Evolutionary conservation across 768 basidiomycete genomes (phyloP), one percentile per base, ranked within the genome.

Genomic region (Inosperma sp.): DNA sequence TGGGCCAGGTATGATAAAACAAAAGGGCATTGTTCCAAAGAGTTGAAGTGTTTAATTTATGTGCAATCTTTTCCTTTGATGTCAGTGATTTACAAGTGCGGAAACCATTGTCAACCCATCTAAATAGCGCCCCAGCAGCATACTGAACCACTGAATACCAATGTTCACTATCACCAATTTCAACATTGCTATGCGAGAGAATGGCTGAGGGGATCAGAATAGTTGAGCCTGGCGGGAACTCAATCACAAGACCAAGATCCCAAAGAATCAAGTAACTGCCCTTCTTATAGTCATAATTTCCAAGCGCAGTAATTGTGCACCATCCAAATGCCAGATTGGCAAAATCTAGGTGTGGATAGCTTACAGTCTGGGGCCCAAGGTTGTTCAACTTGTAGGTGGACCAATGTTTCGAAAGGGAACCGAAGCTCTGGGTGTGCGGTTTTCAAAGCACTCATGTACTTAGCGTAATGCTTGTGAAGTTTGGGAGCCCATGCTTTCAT

Each of bases 241-340:
- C 40, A 22, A 42, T 27, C 2, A 40, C 5, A 1, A 40, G 21
- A 2, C 25, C 25, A 25, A 40, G 39, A 13, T 57, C 52, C 56
- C 53, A 57, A 1, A 57, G 27, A 2, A 57, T 29, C 6, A 57
- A 9, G 41, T 54, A 53, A 8, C 56, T 45, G 1, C 42, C 44
- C 21, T 39, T 16, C 4, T 17, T 41, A 7, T 43, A 25, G 23
- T 57, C 42, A n/a, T 33, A 57, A 5, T 8, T 12, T 7, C 56
- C 56, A 3, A 49, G 22, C 1, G 53, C 26, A 1, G 19, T 40
- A 5, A 53, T 16, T 5, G 52, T 29, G 23, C 52, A 53, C 31
- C 33, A 23, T 14, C 39, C 48, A 41, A 37, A 49, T 10, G 48
- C 10, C 39, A 37, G 36, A 26, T 50, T 22, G n/a, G n/a, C 43